Evolutionary conservation across 1,284 basidiomycete species (phyloP).

Genomic region (Moesziomyces globuligerus): DNA sequence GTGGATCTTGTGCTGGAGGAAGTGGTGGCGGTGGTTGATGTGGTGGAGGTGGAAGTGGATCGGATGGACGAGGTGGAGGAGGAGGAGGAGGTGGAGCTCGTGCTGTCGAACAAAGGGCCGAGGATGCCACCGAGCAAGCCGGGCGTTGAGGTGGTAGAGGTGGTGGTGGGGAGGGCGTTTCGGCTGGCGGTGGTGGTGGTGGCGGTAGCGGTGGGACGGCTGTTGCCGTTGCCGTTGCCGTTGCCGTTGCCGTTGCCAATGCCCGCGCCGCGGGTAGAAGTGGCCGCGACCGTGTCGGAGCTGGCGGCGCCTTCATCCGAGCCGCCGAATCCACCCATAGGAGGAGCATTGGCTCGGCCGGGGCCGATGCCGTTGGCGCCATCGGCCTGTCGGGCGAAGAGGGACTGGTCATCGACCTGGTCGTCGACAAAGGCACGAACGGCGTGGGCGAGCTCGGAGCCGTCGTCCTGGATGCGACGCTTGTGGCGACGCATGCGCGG

Average conservation of each 20-base stretch:
- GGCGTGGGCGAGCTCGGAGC: constrained; percentile 27
- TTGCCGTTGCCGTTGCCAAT: constrained; percentile 12
- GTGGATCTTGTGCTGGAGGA: constrained; percentile 25
- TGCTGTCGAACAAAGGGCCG: neutral
- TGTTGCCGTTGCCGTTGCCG: constrained; percentile 1
- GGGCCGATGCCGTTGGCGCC: constrained; percentile 23
- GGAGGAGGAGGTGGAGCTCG: constrained; percentile 9
- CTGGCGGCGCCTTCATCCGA: neutral
- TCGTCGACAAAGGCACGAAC: constrained; percentile 29
- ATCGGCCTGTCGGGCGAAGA: constrained; percentile 36
- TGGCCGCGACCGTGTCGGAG: constrained; percentile 7
- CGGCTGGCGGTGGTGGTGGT: constrained; percentile 10
- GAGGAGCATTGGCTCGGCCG: constrained; percentile 10
- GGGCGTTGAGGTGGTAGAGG: constrained; percentile 11
- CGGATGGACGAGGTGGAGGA: constrained; percentile 12
- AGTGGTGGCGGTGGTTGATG: constrained; percentile 20
- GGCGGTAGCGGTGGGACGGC: constrained; percentile 13
- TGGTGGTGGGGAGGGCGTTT: constrained; percentile 20
- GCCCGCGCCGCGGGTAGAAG: constrained; percentile 16
- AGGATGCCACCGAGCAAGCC: constrained; percentile 2
- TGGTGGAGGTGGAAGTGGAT: constrained; percentile 16
- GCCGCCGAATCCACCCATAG: constrained; percentile 12
- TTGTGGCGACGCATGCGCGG: constrained; percentile 51
- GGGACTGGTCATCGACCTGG: constrained; percentile 2
- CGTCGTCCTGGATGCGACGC: constrained; percentile 49